Percentiles rank a stretch among this genome's conserved stretches.
Conservation (phyloP, 2,329 filamentous ascomycete genomes). For the Xylaria sp. region DNA sequence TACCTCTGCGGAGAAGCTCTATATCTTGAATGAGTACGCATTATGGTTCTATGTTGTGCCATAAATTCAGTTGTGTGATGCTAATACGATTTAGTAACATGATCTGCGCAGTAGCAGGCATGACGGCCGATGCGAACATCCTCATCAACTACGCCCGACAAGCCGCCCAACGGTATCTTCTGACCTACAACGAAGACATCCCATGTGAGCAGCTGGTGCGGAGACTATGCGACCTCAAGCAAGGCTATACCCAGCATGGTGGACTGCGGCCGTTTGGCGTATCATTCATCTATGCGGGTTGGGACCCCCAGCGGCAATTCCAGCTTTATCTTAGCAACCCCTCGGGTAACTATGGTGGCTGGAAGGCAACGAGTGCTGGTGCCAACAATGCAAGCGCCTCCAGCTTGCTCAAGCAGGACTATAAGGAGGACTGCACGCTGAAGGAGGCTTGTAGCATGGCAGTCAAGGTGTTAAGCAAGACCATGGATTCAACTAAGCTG, state of each 20-base stretch:
- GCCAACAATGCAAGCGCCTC: conserved; percentile 98
- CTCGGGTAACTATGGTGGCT: conserved; percentile 97
- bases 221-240: conserved; percentile 94
- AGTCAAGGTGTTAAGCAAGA: conserved; percentile 99
- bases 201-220: conserved; percentile 98
- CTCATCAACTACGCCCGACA: conserved; percentile 99
- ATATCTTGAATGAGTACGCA: conserved; percentile 94
- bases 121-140: conserved; percentile 99
- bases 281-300: conserved; percentile 99
- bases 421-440: conserved; percentile 96
- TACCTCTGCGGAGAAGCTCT: conserved; percentile 99
- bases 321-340: conserved; percentile 99
- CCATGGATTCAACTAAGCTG: conserved; percentile 98
- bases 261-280: conserved; percentile 97
- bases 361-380: conserved; percentile 97
- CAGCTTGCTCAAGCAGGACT: conserved; percentile 97
- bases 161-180: conserved; percentile 94
- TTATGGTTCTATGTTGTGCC: background rate
- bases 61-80: background rate
- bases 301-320: conserved; percentile 94
- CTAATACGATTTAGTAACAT: conserved; percentile 73
- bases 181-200: conserved; percentile 99
- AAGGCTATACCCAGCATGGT: conserved; percentile 98
- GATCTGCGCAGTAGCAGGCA: conserved; percentile 98
- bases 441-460: conserved; percentile 97